Evolutionary conservation across 2,329 filamentous ascomycete species (phyloP).

Genomic region (Fusarium xylarioides): DNA sequence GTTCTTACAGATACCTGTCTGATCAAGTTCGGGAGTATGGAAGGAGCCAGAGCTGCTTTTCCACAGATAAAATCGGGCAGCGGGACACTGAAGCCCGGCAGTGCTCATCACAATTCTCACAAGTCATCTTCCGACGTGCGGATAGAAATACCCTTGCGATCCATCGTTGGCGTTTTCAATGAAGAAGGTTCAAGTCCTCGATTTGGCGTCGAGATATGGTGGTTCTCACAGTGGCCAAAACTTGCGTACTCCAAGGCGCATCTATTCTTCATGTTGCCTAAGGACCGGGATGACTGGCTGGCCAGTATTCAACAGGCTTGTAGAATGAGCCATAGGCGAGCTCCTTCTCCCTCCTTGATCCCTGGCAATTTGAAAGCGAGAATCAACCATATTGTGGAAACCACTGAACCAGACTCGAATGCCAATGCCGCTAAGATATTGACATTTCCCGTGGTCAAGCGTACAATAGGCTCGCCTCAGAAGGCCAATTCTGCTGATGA

Average conservation of each 20-base stretch:
- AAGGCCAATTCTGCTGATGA: conserved; percentile 55
- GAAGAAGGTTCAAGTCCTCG: conserved; percentile 60
- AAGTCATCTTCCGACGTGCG: conserved; percentile 51
- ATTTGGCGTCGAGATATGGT: conserved; percentile 66
- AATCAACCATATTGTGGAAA: conserved; percentile 57
- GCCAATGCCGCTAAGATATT: conserved; percentile 44
- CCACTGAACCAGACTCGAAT: conserved; percentile 51
- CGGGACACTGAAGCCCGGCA: conserved; percentile 34
- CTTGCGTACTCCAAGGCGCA: conserved; percentile 58
- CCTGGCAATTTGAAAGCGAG: conserved; percentile 58
- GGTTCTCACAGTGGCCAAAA: conserved; percentile 56
- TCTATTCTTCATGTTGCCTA: conserved; percentile 59
- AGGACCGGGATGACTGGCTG: conserved; percentile 61
- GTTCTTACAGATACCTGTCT: conserved; percentile 62
- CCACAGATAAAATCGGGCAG: conserved; percentile 52
- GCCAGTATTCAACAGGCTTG: conserved; percentile 56
- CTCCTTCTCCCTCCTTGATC: conserved; percentile 50
- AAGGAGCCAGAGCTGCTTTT: conserved; percentile 59
- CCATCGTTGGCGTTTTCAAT: conserved; percentile 62
- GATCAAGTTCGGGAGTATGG: conserved; percentile 59
- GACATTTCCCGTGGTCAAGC: conserved; percentile 64
- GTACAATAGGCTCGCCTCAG: conserved; percentile 52
- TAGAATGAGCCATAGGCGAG: conserved; percentile 50
- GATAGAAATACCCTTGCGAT: conserved; percentile 59
- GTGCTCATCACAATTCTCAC: conserved; percentile 37